phyloP scores from a whole-genome alignment of 106 monocot genomes.

The Dendrobium chrysotoxum region DNA sequence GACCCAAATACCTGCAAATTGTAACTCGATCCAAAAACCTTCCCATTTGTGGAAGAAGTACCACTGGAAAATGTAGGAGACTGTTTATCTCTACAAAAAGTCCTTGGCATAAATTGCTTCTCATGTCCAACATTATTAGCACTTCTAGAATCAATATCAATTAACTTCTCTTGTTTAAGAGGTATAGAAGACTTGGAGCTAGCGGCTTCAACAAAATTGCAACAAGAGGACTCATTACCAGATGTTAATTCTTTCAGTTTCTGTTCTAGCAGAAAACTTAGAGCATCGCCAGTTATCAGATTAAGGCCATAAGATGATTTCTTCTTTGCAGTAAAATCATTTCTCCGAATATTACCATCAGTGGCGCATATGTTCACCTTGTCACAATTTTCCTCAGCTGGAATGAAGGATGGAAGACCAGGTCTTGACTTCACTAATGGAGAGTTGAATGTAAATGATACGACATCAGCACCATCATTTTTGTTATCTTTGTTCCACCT shows the following conservation, averaged over 20 bases:
- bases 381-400: constrained; percentile 22
- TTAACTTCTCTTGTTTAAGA: constrained; percentile 18
- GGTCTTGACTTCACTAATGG: constrained; percentile 33
- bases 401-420: constrained; percentile 8
- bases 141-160: constrained; percentile 12
- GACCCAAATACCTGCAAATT: constrained; percentile 21
- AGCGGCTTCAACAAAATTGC: constrained; percentile 18
- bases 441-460: constrained; percentile 68
- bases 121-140: constrained; percentile 12
- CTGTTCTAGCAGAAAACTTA: constrained; percentile 73
- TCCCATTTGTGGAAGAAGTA: constrained; percentile 14
- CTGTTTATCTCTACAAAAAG: constrained; percentile 13
- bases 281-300: constrained; percentile 59
- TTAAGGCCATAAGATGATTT: constrained; percentile 22
- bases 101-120: constrained; percentile 8
- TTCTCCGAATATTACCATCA: constrained; percentile 17
- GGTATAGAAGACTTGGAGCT: constrained; percentile 22
- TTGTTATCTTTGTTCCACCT: constrained; percentile 23
- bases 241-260: constrained; percentile 74
- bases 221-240: constrained; percentile 24
- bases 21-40: constrained; percentile 13
- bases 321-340: constrained; percentile 11
- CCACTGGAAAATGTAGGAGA: constrained; percentile 4
- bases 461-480: constrained; percentile 42
- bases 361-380: constrained; percentile 15